Evolutionary conservation across 805 yeast genomes (phyloP).

Genomic region (Starmerella cellae): DNA sequence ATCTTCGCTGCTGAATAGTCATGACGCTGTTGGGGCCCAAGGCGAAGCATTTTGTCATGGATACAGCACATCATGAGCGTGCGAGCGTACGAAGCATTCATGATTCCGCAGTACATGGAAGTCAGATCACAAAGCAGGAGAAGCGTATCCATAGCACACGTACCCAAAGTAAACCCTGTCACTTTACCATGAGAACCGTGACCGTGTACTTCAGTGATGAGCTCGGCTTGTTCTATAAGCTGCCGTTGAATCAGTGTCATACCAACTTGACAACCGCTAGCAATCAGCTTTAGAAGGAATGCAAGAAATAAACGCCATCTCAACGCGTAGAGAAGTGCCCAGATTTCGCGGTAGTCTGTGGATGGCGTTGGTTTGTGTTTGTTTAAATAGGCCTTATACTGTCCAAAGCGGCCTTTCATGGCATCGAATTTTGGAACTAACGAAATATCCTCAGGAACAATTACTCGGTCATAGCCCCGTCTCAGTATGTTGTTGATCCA

Average conservation of each 20-base stretch:
- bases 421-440: slow-evolving; percentile 10
- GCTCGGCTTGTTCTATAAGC: slow-evolving; percentile 11
- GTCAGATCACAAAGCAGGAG: slow-evolving; percentile 42
- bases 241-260: slow-evolving; percentile 15
- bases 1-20: slow-evolving; percentile 55
- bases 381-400: slow-evolving; percentile 9
- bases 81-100: slow-evolving; percentile 57
- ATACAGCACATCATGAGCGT: slow-evolving; percentile 58
- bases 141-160: slow-evolving; percentile 40
- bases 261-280: slow-evolving; percentile 12
- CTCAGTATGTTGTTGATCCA: slow-evolving; percentile 41
- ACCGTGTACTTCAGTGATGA: slow-evolving; percentile 6
- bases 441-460: slow-evolving; percentile 18
- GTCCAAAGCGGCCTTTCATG: slow-evolving; percentile 10
- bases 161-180: slow-evolving; percentile 62
- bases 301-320: slow-evolving; percentile 9
- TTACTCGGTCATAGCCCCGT: slow-evolving; percentile 19
- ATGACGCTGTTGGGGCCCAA: slow-evolving; percentile 45
- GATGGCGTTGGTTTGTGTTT: slow-evolving; percentile 6
- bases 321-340: slow-evolving; percentile 18
- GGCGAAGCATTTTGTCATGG: slow-evolving; percentile 50
- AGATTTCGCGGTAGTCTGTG: slow-evolving; percentile 10
- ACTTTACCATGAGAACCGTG: slow-evolving; percentile 37
- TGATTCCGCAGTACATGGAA: slow-evolving; percentile 45
- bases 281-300: slow-evolving; percentile 2